Evolutionary conservation across 2,329 filamentous ascomycete species (phyloP).

Genomic region (Epichloe brachyelytri): DNA sequence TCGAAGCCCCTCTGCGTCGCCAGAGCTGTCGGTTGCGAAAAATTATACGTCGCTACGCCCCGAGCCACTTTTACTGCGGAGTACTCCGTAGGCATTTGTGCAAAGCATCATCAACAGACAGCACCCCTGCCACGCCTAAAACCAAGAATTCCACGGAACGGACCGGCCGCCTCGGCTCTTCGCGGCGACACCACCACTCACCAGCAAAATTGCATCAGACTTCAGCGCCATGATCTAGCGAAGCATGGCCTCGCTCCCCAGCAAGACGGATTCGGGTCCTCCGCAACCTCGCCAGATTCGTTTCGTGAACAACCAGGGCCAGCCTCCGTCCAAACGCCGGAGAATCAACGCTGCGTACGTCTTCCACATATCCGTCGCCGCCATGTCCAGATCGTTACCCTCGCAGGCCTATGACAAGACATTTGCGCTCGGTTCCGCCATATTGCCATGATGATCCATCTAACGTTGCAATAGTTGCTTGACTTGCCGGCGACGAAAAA

Average conservation of each 20-base stretch:
- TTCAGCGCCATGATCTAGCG: constrained; percentile 21
- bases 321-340: constrained; percentile 65
- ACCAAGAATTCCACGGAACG: neutral
- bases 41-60: neutral
- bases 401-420: neutral
- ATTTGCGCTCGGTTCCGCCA: neutral
- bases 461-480: constrained; percentile 37
- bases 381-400: neutral
- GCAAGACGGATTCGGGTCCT: constrained; percentile 23
- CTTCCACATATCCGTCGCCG: neutral
- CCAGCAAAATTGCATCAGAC: neutral
- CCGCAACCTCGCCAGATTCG: constrained; percentile 49
- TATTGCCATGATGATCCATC: neutral
- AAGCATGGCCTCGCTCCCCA: constrained; percentile 34
- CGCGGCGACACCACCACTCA: neutral
- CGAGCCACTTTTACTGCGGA: neutral
- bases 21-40: neutral
- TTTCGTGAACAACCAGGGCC: constrained; percentile 72
- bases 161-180: neutral
- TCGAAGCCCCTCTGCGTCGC: neutral
- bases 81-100: neutral
- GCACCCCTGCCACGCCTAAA: neutral
- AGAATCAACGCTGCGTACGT: constrained; percentile 68
- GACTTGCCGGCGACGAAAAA: constrained; percentile 66
- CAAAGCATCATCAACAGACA: constrained; percentile 1